Evolutionary conservation across 225 moss, liverwort and hornwort species (phyloP).

Genomic region (Rhytidiadelphus loreus): DNA sequence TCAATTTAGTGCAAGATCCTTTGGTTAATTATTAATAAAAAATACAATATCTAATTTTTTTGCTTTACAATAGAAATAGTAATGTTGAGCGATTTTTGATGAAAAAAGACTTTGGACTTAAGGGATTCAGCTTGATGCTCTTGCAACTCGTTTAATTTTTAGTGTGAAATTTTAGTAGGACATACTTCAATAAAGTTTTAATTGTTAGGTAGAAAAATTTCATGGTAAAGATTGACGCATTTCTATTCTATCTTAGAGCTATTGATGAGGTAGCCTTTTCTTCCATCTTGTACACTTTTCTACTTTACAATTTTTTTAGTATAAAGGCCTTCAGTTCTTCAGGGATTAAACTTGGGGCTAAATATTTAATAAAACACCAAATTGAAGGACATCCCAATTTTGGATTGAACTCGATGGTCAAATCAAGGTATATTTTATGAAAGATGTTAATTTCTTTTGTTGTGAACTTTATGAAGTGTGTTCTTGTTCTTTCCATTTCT

Average conservation of each 20-base stretch:
- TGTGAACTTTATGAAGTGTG: not conserved
- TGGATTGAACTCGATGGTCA: too few relatives aligned
- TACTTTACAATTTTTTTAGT: too few relatives aligned
- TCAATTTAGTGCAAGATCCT: too few relatives aligned
- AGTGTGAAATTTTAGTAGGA: too few relatives aligned
- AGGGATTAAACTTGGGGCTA: accelerated
- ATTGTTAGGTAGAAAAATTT: not conserved
- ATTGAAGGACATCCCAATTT: not conserved
- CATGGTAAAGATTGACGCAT: not conserved
- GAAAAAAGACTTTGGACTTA: too few relatives aligned
- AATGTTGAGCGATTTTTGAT: too few relatives aligned
- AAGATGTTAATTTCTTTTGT: not conserved
- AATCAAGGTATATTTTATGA: not conserved
- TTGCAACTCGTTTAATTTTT: too few relatives aligned
- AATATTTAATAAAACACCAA: not conserved
- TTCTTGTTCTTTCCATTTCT: not conserved
- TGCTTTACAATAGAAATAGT: too few relatives aligned
- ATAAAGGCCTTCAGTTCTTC: not conserved
- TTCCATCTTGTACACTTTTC: not conserved
- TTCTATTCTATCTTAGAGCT: not conserved
- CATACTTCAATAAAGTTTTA: not conserved
- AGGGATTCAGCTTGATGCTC: too few relatives aligned
- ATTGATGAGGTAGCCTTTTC: not conserved
- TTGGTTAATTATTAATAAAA: too few relatives aligned
- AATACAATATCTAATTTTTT: too few relatives aligned